phyloP scores from a whole-genome alignment of 164 flowering plant genomes.

The Macadamia integrifolia region DNA sequence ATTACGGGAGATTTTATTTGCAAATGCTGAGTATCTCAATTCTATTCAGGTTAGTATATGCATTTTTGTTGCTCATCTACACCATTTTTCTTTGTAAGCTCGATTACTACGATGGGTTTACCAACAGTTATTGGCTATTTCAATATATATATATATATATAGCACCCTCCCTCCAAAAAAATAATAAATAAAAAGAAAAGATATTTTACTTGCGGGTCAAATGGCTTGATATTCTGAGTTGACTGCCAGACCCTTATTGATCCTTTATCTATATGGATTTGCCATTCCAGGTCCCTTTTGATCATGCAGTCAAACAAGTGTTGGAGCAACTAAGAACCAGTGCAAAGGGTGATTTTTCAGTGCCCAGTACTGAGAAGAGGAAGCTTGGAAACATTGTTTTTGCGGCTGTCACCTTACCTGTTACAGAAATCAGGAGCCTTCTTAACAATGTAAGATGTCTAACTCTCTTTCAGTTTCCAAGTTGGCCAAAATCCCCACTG shows the following conservation, averaged over 20 bases:
- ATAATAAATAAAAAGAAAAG: not conserved
- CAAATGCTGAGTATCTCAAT: slow-evolving; percentile 61
- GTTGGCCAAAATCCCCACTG: not conserved
- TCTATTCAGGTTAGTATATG: slow-evolving; percentile 62
- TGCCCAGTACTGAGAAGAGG: slow-evolving; percentile 60
- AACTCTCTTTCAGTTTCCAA: not conserved
- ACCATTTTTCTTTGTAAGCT: not conserved
- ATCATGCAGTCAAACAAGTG: slow-evolving; percentile 60
- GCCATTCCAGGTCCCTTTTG: slow-evolving; percentile 74
- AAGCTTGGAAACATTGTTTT: slow-evolving; percentile 65
- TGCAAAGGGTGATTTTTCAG: slow-evolving; percentile 56
- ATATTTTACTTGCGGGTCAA: not conserved
- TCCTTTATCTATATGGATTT: not conserved
- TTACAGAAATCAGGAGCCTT: slow-evolving; percentile 41
- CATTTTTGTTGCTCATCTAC: not conserved
- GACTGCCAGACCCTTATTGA: not conserved
- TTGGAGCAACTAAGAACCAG: slow-evolving; percentile 55
- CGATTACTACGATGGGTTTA: not conserved
- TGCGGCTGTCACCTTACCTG: slow-evolving; percentile 81
- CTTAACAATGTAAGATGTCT: slow-evolving; percentile 42
- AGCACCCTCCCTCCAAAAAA: not conserved
- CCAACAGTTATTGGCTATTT: not conserved
- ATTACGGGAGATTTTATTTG: slow-evolving; percentile 46
- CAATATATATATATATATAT: not conserved
- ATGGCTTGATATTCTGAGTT: not conserved